Base-by-base conservation (phyloP, 495 filamentous ascomycete species). In the Terfezia claveryi region DNA sequence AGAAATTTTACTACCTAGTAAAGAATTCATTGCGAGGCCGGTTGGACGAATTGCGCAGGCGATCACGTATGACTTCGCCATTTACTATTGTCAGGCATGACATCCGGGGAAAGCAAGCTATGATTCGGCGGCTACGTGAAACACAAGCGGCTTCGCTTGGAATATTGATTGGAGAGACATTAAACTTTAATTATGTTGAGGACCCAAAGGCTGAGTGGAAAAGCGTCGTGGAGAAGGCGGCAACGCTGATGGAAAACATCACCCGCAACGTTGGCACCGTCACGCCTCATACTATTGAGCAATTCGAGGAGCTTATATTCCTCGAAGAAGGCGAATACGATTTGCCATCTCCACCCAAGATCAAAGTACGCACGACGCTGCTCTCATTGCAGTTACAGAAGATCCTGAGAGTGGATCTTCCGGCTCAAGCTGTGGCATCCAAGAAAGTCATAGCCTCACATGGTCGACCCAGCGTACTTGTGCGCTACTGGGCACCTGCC, bases 401-500 rank as follows among this genome's bases (percentile, higher is more conserved):
- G 10, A 73, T 95, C 8, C 75, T 94, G 3, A 58, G 70, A 11
- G 59, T 69, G 2, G 70, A 78, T 41, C 64, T 83, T 6, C 81
- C 82, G 8, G 66, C 67, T n/a, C 80, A 93, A 61, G 62, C 68
- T 4, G 52, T 56, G 11, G 65, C 68, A 10, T 78, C 82, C 16
- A 61, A 70, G 20, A 61, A 59, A 2, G 58, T 79, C 3, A 71
- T 79, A 8, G 56, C 60, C 27, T 59, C 76, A 38, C 75, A 87
- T 61, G 91, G 91, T 2, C 80, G 80, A 27, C 91, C 91, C 0
- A 76, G 83, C 0, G 66, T 70, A n/a, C 51, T 88, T 4, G 73
- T 87, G 14, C 79, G 91, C 36, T 95, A 93, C 67, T 98, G 91
- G 91, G 66, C 94, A 4, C 86, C 86, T 4, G 72, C 76, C 0